Evolutionary conservation across 2,329 filamentous ascomycete species (phyloP), one percentile per base, ranked within the genome.

Genomic region (Stromatinia cepivora): DNA sequence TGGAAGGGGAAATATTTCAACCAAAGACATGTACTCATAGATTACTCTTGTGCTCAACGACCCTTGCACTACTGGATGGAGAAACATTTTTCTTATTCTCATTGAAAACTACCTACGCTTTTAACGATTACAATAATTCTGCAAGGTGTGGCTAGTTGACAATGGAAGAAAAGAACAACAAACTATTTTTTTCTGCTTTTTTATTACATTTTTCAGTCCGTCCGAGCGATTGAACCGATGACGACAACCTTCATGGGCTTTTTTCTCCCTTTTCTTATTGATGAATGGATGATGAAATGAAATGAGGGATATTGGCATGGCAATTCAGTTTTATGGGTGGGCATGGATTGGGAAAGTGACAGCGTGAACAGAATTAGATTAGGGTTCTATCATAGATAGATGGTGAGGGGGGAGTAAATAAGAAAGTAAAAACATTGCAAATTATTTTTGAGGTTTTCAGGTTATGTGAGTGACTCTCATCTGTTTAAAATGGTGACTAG

Each of bases 11-110:
- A 67, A 70, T 67, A 68, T 52, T 70, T 72, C 73, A 69, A 74
- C 70, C 70, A 69, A 28, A 61, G 28, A 53, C 68, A 66, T 76
- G 75, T 76, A 76, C 71, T 74, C 73, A 76, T 77, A 77, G 73
- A 76, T 70, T 72, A 74, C 61, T 69, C 70, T 70, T 73, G 66
- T 68, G 66, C 39, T 68, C 66, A 34, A 68, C 66, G 66, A 54
- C 57, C 39, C 48, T 54, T 63, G 66, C 66, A 67, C 46, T 67
- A 28, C 57, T 46, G 36, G 36, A 46, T 62, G 56, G 66, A 68
- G 57, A 34, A 53, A 68, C 57, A 31, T 45, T 45, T 63, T 62
- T 54, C 46, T 52, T 45, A 25, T 63, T 50, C 48, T 54, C 25
- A 13, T 63, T 50, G 45, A 52, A 25, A 52, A 52, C n/a, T 63